Base-by-base conservation (phyloP, 2,329 filamentous ascomycete species). In the Curvularia hawaiiensis region DNA sequence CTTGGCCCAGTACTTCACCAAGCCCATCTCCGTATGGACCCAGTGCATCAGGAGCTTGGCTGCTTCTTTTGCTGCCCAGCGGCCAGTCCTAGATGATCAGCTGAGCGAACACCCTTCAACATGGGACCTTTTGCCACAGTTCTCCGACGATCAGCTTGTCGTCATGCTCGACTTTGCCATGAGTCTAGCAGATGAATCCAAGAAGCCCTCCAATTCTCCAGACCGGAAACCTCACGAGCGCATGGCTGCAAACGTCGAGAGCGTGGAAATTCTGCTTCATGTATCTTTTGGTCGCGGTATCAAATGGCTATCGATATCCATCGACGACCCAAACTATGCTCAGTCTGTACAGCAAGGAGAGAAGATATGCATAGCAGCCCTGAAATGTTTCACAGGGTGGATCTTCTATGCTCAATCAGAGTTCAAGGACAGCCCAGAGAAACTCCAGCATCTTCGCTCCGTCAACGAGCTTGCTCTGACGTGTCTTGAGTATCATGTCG, bases 1-100 rank as follows among this genome's bases (percentile, higher is more conserved):
- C 7, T 78, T 94, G 7, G 88, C 89, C 16, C 89, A 89, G 20
- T 92, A 89, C 70, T 92, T 90, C 68, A 81, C 91, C 31, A 88
- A 88, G 56, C 90, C 90, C 60, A 85, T 89, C 7, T 78, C 82
- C 11, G 79, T 84, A 6, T 94, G 90, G 89, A 79, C 81, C n/a
- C 78, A 78, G 50, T 90, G 88, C 60, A 74, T 92, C 33, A 82
- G 81, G 38, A 87, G 90, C 67, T 76, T 91, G n/a, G 68, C 86
- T 39, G 79, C 83, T 54, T 89, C 85, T 54, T 79, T 90, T 18
- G 62, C 82, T 78, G 49, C 72, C 77, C 22, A 80, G 80, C 58
- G 77, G 77, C 35, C 77, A 16, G 72, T 83, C 6, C 70, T 84
- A 0, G 78, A 85, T n/a, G 79, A 82, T 14, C 77, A 79, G 6